Evolutionary conservation across 2,329 filamentous ascomycete species (phyloP).

Genomic region (Fusarium goolgardi): DNA sequence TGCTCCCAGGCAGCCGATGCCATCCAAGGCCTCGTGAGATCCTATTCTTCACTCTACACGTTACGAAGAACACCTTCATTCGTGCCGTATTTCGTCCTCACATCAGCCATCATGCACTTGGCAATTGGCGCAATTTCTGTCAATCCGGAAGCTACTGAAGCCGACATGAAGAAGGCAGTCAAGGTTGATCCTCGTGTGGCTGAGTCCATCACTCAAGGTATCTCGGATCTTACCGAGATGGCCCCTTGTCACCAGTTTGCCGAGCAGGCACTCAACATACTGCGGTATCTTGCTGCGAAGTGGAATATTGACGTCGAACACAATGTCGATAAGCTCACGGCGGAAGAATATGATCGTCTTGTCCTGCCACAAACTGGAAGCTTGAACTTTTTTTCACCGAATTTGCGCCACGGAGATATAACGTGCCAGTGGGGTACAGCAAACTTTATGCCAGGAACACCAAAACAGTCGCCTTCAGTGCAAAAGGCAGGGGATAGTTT

Average conservation of each 20-base stretch:
- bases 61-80: conserved; percentile 69
- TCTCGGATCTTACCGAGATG: conserved; percentile 70
- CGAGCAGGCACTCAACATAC: conserved; percentile 69
- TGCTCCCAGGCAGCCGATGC: conserved; percentile 72
- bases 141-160: conserved; percentile 36
- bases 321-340: conserved; percentile 44
- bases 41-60: conserved; percentile 69
- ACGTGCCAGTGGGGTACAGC: conserved; percentile 59
- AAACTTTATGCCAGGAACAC: conserved; percentile 27
- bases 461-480: conserved; percentile 25
- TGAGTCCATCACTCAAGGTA: conserved; percentile 63
- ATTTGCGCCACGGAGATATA: conserved; percentile 61
- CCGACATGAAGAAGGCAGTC: conserved; percentile 50
- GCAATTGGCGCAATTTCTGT: conserved; percentile 60
- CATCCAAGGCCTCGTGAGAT: conserved; percentile 66
- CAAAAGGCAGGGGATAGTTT: conserved; percentile 52
- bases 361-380: conserved; percentile 63
- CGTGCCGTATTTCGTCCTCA: conserved; percentile 71
- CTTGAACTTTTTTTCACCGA: conserved; percentile 68
- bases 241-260: conserved; percentile 70
- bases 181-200: conserved; percentile 56
- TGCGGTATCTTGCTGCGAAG: conserved; percentile 67
- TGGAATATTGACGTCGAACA: conserved; percentile 68
- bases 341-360: conserved; percentile 55
- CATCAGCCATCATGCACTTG: conserved; percentile 70